Evolutionary conservation across 2,329 filamentous ascomycete species (phyloP).

Genomic region (Claviceps lovelessii): DNA sequence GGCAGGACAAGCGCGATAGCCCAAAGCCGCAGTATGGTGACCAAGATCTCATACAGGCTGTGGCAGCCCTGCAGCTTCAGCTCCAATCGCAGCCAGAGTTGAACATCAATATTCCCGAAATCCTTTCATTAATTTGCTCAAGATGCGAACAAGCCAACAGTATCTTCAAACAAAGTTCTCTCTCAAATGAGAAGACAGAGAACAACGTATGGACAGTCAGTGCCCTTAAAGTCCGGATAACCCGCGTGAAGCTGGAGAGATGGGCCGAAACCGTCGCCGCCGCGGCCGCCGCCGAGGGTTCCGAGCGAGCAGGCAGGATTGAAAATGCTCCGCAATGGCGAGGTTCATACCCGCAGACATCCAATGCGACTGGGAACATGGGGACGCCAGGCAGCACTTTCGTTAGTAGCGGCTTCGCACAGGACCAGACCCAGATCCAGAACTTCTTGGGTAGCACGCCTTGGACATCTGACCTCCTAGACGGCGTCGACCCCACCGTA

Average conservation of each 20-base stretch:
- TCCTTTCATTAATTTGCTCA: constrained; percentile 26
- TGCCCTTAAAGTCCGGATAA: constrained; percentile 32
- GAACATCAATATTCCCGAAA: constrained; percentile 28
- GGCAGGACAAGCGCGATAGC: constrained; percentile 1
- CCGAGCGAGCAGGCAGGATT: constrained; percentile 7
- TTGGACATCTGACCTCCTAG: constrained; percentile 19
- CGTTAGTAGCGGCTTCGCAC: constrained; percentile 9
- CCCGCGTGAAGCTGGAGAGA: constrained; percentile 29
- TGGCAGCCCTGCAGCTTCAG: constrained; percentile 26
- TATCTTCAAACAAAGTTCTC: constrained; percentile 17
- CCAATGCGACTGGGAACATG: neutral
- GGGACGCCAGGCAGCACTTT: neutral
- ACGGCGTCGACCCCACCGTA: constrained; percentile 19
- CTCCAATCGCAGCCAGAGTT: constrained; percentile 30
- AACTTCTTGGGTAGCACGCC: constrained; percentile 15
- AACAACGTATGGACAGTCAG: constrained; percentile 35
- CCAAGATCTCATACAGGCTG: constrained; percentile 24
- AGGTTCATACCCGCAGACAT: constrained; percentile 7
- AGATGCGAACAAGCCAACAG: constrained; percentile 30
- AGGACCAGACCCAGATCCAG: constrained; percentile 12
- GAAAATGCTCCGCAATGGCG: constrained; percentile 5
- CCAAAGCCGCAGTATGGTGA: constrained; percentile 13
- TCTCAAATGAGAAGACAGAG: constrained; percentile 21
- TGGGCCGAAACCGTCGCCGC: constrained; percentile 32
- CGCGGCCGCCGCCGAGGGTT: constrained; percentile 19